These are phyloP conservation scores for Nemania serpens DNA, from an alignment of 2,329 filamentous ascomycete genomes.

Conservation along the genomic window DNA sequence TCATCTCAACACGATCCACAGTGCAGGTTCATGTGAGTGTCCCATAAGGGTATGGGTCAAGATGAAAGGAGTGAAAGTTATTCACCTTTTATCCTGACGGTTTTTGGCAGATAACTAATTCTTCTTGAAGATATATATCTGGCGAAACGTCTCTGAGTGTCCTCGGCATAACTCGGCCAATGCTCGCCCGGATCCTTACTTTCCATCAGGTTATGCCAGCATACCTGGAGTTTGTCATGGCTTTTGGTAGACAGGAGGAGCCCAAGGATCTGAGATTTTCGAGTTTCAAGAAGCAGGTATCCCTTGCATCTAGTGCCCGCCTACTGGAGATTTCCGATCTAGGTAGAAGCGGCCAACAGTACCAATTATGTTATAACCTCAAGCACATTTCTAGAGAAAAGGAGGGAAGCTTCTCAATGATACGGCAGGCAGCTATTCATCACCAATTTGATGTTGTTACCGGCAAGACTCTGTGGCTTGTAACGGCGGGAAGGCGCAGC, in stretches of 20 bases:
- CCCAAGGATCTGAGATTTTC: constrained; percentile 43
- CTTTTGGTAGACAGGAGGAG: constrained; percentile 43
- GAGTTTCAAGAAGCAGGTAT: constrained; percentile 43
- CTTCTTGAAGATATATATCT: constrained; percentile 21
- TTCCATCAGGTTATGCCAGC: constrained; percentile 48
- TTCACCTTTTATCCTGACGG: too few relatives aligned
- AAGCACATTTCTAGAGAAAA: constrained; percentile 31
- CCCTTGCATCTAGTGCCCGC: constrained; percentile 27
- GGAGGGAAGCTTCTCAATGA: constrained; percentile 27
- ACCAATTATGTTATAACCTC: constrained; percentile 45
- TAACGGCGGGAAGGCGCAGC: constrained; percentile 42
- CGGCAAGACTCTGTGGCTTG: constrained; percentile 47
- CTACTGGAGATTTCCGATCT: constrained; percentile 31
- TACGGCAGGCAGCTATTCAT: constrained; percentile 45
- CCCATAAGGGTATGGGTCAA: not conserved
- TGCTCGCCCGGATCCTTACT: constrained; percentile 31
- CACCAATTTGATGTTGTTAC: constrained; percentile 47
- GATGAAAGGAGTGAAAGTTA: too few relatives aligned
- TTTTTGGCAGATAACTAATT: too few relatives aligned
- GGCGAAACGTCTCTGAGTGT: constrained; percentile 19
- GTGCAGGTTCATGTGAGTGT: constrained; percentile 30
- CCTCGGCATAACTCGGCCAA: constrained; percentile 22
- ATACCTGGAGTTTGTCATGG: constrained; percentile 46
- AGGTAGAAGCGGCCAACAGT: constrained; percentile 43
- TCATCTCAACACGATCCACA: constrained; percentile 19